These are phyloP conservation scores for Vigna hirtella DNA, from an alignment of 306 rosid genomes.

Conservation along the genomic window DNA sequence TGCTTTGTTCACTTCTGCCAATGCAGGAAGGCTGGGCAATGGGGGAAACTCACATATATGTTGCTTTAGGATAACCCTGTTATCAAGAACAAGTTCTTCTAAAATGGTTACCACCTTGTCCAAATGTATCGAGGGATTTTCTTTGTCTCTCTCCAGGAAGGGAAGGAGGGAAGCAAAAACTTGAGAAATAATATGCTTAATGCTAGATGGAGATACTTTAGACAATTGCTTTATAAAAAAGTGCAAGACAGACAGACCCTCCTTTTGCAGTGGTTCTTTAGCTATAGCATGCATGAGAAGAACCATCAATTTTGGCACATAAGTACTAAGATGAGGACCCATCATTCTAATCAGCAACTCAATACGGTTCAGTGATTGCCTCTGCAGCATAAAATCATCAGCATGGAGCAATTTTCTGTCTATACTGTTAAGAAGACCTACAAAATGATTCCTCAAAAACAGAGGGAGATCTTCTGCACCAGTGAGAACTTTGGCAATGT, in stretches of 20 bases:
- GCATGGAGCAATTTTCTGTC: conserved; percentile 97
- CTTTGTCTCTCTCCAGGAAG: conserved; percentile 82
- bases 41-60: conserved; percentile 84
- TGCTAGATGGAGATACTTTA: conserved; percentile 81
- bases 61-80: conserved; percentile 68
- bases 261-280: conserved; percentile 74
- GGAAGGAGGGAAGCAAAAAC: conserved; percentile 95
- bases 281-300: conserved; percentile 91
- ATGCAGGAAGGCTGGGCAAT: conserved; percentile 78
- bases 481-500: conserved; percentile 83
- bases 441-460: conserved; percentile 91
- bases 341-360: conserved; percentile 91
- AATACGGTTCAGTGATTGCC: conserved; percentile 87
- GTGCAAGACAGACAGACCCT: conserved; percentile 84
- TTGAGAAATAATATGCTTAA: conserved; percentile 86
- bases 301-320: conserved; percentile 92
- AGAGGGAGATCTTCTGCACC: conserved; percentile 89
- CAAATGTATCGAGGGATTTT: conserved; percentile 71
- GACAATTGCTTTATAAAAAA: conserved; percentile 82
- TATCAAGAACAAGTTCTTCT: conserved; percentile 82
- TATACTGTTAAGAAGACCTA: conserved; percentile 82
- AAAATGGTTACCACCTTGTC: conserved; percentile 77
- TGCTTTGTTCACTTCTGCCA: conserved; percentile 79
- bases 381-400: conserved; percentile 70
- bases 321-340: conserved; percentile 88